Percentiles rank a stretch among this genome's conserved stretches.
Conservation (phyloP, 768 basidiomycete species). For the Polyporus arcularius region DNA sequence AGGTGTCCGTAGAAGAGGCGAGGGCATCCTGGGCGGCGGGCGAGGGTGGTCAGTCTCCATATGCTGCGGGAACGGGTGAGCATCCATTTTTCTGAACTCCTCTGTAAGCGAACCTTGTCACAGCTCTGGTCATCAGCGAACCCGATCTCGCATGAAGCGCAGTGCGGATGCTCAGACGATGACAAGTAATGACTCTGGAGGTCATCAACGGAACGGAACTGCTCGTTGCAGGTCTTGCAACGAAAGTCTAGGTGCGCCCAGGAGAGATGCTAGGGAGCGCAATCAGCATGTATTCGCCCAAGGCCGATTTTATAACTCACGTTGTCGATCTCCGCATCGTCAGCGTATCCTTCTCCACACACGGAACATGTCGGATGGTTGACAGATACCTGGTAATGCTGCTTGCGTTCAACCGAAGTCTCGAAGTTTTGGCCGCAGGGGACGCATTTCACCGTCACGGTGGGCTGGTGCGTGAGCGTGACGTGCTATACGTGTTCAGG, state of each 20-base stretch:
- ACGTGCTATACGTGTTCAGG: not conserved
- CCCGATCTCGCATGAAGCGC: conserved; percentile 22
- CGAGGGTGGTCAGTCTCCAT: conserved; percentile 12
- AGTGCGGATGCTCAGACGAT: conserved; percentile 24
- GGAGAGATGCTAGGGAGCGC: conserved; percentile 8
- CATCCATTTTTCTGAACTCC: not conserved
- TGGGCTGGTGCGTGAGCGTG: not conserved
- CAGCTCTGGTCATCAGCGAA: conserved; percentile 19
- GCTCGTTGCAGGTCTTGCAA: conserved; percentile 14
- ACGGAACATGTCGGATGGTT: conserved; percentile 17
- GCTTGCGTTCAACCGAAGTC: not conserved
- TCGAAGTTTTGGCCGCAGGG: conserved; percentile 7
- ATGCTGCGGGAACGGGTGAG: not conserved
- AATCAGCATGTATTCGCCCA: not conserved
- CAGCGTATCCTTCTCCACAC: conserved; percentile 14
- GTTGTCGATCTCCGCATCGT: conserved; percentile 3
- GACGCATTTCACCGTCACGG: not conserved
- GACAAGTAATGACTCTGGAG: conserved; percentile 15
- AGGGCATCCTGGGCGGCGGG: conserved; percentile 1
- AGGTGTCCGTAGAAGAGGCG: not conserved
- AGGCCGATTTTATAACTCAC: not conserved
- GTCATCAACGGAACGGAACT: conserved; percentile 3
- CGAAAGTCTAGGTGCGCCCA: conserved; percentile 6
- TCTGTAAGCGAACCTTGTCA: conserved; percentile 12
- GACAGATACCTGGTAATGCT: conserved; percentile 15